Conservation (phyloP, 768 basidiomycete genomes). For the Hygrophorus pudorinus region DNA sequence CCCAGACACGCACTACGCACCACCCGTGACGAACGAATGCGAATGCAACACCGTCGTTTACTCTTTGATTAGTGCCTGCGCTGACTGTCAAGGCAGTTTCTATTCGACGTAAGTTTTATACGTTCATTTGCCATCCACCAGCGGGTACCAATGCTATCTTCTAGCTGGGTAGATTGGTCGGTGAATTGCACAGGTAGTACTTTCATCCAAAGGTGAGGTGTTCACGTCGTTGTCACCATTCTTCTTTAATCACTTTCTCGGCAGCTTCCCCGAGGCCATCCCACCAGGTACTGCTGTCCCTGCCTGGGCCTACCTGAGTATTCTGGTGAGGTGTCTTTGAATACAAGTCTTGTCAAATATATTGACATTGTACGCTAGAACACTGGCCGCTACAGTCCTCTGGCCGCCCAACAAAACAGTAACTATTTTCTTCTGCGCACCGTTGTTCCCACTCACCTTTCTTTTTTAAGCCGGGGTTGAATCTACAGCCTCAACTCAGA, state of each 20-base stretch:
- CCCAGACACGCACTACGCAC: conserved; percentile 3
- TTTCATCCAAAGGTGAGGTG: conserved; percentile 20
- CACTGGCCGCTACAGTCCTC: neutral
- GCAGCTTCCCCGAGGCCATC: conserved; percentile 37
- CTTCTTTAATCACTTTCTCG: neutral
- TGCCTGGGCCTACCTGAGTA: conserved; percentile 53
- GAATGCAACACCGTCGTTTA: conserved; percentile 50
- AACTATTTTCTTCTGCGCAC: neutral
- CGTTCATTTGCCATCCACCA: neutral
- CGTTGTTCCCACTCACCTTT: neutral
- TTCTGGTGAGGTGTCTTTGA: conserved; percentile 24
- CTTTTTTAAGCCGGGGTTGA: conserved; percentile 9
- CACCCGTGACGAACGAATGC: conserved; percentile 22
- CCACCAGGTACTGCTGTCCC: conserved; percentile 43
- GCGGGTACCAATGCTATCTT: conserved; percentile 1
- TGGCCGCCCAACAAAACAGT: neutral
- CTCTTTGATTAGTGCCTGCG: conserved; percentile 47
- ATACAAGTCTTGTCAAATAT: no score
- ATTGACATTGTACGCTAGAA: neutral
- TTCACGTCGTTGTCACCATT: neutral
- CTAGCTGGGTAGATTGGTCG: conserved; percentile 44
- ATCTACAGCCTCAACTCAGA: conserved; percentile 1
- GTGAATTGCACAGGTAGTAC: conserved; percentile 33
- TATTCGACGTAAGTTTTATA: conserved; percentile 23
- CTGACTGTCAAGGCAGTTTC: conserved; percentile 38